Evolutionary conservation across 495 filamentous ascomycete genomes (phyloP), one percentile per base, ranked within the genome.

Genomic region (Aspergillus baeticus): DNA sequence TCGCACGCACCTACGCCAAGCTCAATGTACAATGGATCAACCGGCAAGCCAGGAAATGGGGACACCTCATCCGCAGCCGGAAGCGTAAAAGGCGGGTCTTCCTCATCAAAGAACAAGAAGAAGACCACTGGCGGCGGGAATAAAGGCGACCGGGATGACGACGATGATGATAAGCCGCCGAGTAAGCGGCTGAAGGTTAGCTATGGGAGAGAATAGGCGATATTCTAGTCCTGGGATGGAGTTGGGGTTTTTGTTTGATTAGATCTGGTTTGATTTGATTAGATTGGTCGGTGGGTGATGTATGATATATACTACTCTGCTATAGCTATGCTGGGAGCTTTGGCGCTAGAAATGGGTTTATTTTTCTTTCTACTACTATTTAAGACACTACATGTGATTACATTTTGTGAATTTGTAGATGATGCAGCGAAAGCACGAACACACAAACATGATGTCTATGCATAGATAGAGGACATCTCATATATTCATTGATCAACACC

Each of bases 181-280:
- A 63, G 70, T 33, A 80, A 81, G 63, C 65, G 79, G 45, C 64
- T 81, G 66, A 81, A 81, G 66, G 76, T 81, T 37, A 81, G 69
- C 42, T 81, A 80, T 65, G 76, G 69, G 17, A 63, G 75, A 34
- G 74, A 78, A 55, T 77, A 62, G 70, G 2, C 15, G 20, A n/a
- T 41, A 44, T 37, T n/a, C 7, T 15, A 11, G 41, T 34, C 1
- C 14, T 34, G n/a, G 31, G 18, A 37, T 29, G 6, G n/a, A 14
- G 20, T 41, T 41, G 8, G 35, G 44, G 63, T 58, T 54, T 44
- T 60, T 41, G 38, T 38, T 53, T 56, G 48, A n/a, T 44, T 53
- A 11, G 52, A n/a, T n/a, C n/a, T n/a, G n/a, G n/a, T n/a, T n/a
- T 33, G 35, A 33, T 38, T 34, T 48, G 21, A 3, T 29, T 29